These are phyloP conservation scores for Bryum argenteum DNA, from an alignment of 225 moss, liverwort and hornwort species.

Conservation along the genomic window DNA sequence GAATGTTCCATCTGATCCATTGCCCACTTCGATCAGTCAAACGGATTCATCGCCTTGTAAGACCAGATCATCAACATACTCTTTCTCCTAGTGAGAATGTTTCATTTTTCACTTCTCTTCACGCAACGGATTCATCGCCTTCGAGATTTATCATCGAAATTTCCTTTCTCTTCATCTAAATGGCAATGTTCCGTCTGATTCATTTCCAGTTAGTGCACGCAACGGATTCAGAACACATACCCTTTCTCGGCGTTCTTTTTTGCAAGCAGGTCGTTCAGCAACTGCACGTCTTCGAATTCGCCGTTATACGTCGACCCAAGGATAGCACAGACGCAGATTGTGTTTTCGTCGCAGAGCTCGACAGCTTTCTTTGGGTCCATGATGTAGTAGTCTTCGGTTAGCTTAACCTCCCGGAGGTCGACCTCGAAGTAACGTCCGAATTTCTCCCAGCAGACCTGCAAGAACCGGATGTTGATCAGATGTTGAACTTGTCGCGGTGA, in stretches of 20 bases:
- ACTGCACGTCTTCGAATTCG: slow-evolving; percentile 59
- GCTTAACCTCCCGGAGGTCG: slow-evolving; percentile 56
- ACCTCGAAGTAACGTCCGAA: slow-evolving; percentile 69
- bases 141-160: too few species aligned
- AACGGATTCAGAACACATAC: slow-evolving; percentile 22
- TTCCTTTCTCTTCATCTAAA: too few species aligned
- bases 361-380: slow-evolving; percentile 48
- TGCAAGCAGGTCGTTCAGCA: slow-evolving; percentile 50
- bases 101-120: too few species aligned
- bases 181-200: too few species aligned
- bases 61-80: neutral
- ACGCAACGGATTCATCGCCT: too few species aligned
- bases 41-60: too few species aligned
- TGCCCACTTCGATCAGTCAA: neutral
- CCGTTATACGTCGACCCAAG: slow-evolving; percentile 65
- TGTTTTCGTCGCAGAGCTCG: slow-evolving; percentile 61
- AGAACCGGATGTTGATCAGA: slow-evolving; percentile 14
- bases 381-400: slow-evolving; percentile 46
- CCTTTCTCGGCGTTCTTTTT: slow-evolving; percentile 59
- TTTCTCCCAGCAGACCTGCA: slow-evolving; percentile 65
- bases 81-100: too few species aligned
- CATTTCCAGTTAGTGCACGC: too few species aligned
- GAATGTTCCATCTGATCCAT: slow-evolving; percentile 46
- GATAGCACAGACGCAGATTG: slow-evolving; percentile 60
- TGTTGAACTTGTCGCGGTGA: neutral